Percentiles rank a stretch among this genome's conserved stretches.
phyloP scores from a whole-genome alignment of 192 early-diverging fungal genomes.

The Backusella liffmaniae region DNA sequence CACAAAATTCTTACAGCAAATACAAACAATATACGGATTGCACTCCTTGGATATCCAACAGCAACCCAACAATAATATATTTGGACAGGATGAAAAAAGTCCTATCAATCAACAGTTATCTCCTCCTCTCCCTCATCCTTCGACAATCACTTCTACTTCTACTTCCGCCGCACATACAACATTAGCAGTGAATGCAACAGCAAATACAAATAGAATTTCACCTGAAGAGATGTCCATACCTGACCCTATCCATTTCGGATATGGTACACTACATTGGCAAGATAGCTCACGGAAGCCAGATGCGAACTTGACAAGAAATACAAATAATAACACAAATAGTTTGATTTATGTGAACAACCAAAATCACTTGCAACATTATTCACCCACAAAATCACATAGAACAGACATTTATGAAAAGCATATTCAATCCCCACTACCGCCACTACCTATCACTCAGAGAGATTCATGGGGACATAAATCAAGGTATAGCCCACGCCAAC shows the following conservation, averaged over 20 bases:
- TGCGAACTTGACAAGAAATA: background rate
- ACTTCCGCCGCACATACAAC: background rate
- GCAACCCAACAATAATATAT: background rate
- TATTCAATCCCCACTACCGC: background rate
- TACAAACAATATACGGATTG: conserved; percentile 11
- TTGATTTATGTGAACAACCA: background rate
- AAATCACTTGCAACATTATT: background rate
- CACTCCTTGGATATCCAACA: background rate
- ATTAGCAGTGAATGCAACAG: background rate
- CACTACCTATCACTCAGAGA: background rate
- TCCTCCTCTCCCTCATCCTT: background rate
- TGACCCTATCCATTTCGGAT: background rate
- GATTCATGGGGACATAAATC: background rate
- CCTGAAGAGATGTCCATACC: background rate
- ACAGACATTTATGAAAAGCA: conserved; percentile 1
- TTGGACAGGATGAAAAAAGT: background rate
- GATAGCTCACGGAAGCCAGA: background rate
- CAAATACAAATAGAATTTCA: background rate
- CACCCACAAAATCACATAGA: conserved; percentile 1
- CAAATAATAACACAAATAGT: background rate
- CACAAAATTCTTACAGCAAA: conserved; percentile 15
- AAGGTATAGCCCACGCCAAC: background rate
- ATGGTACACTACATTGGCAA: background rate
- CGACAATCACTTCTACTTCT: background rate
- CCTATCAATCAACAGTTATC: background rate